Percentiles rank a stretch among this genome's conserved stretches.
Conservation (phyloP, 2,329 filamentous ascomycete species). For the Neonectria hederae region DNA sequence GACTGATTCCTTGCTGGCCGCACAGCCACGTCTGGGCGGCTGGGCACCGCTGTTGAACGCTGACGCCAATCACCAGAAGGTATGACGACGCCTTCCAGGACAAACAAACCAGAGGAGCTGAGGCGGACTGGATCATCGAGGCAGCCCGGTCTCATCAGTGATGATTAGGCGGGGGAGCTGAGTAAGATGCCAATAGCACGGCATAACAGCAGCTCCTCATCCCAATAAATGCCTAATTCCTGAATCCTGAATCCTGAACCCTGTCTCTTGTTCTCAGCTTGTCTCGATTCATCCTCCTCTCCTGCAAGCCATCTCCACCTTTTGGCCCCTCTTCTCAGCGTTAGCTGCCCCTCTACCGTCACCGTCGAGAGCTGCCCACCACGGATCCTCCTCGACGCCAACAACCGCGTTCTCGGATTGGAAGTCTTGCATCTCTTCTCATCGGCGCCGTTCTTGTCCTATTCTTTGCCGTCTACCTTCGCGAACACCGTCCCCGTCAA, state of each 20-base stretch:
- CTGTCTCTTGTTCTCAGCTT: neutral
- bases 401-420: constrained; percentile 20
- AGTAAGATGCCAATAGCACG: constrained; percentile 15
- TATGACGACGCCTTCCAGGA: constrained; percentile 19
- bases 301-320: neutral
- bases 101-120: neutral
- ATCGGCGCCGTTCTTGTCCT: constrained; percentile 22
- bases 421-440: constrained; percentile 10
- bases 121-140: constrained; percentile 11
- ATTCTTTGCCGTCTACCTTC: constrained; percentile 25
- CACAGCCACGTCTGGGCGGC: constrained; percentile 17
- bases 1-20: no score
- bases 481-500: constrained; percentile 5
- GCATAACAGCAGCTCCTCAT: neutral
- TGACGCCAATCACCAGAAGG: constrained; percentile 11
- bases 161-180: constrained; percentile 8
- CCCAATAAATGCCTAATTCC: neutral
- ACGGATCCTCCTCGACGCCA: constrained; percentile 26
- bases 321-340: constrained; percentile 6
- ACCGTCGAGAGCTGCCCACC: constrained; percentile 19
- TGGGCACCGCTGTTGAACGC: no score
- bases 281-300: constrained; percentile 4
- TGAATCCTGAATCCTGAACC: neutral
- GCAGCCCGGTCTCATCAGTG: constrained; percentile 14
- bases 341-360: constrained; percentile 4